Conservation (phyloP, 805 yeast genomes). For the Wickerhamiella dianesei region DNA sequence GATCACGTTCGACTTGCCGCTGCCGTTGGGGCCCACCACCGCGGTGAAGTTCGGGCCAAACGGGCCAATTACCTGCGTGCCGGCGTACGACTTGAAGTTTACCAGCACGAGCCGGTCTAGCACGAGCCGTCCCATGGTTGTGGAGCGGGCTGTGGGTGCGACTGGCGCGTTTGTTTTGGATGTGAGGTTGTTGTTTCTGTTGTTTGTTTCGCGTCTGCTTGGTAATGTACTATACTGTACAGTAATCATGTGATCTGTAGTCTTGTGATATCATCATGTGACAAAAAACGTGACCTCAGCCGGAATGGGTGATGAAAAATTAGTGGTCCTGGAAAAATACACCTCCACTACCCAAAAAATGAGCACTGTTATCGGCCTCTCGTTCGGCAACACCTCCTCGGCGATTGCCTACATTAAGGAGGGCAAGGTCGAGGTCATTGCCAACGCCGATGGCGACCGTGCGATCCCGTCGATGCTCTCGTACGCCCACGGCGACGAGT, state of each 20-base stretch:
- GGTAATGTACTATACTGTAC: no score
- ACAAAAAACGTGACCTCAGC: not conserved
- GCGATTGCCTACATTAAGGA: constrained; percentile 75
- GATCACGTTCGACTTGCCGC: constrained; percentile 95
- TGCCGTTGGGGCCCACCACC: constrained; percentile 96
- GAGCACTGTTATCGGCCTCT: constrained; percentile 70
- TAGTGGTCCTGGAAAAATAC: not conserved
- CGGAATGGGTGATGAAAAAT: not conserved
- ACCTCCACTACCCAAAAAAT: constrained; percentile 5
- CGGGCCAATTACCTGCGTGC: constrained; percentile 85
- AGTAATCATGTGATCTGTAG: not conserved
- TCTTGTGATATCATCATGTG: not conserved
- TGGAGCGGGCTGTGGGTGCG: no score
- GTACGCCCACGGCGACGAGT: constrained; percentile 88
- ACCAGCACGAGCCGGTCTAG: constrained; percentile 60
- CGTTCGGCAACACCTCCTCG: constrained; percentile 92
- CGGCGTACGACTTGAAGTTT: constrained; percentile 93
- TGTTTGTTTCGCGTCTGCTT: not conserved
- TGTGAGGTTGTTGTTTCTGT: not conserved
- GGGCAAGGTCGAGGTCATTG: constrained; percentile 92
- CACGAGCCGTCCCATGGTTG: constrained; percentile 45
- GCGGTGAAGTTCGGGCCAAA: constrained; percentile 89
- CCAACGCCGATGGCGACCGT: constrained; percentile 98
- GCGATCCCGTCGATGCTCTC: constrained; percentile 86
- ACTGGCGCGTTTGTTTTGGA: not conserved